phyloP scores from a whole-genome alignment of 345 rosid species.

The Odontarrhena argentea region DNA sequence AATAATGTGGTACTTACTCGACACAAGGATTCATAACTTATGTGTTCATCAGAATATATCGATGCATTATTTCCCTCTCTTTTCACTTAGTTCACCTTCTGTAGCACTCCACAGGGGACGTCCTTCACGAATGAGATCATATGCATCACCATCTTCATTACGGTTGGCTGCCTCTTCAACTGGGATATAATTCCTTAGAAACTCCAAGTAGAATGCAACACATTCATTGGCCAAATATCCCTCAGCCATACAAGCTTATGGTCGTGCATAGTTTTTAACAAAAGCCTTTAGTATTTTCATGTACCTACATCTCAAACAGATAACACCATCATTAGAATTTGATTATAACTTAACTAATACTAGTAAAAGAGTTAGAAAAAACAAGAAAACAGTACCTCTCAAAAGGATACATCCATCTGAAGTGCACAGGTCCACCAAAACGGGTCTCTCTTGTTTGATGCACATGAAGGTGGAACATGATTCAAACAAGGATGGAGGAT shows the following conservation, averaged over 20 bases:
- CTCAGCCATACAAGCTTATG: too few relatives aligned
- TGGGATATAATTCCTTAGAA: background rate
- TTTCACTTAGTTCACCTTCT: background rate
- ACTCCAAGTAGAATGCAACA: background rate
- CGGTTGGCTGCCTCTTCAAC: background rate
- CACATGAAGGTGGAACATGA: background rate
- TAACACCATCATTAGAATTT: too few relatives aligned
- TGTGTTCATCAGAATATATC: background rate
- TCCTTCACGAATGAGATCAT: background rate
- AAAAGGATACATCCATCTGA: constrained; percentile 4
- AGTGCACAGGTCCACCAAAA: background rate
- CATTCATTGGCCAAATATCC: background rate
- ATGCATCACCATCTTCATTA: background rate
- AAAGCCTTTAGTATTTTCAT: background rate
- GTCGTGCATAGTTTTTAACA: background rate
- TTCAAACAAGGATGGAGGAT: background rate
- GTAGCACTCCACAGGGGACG: background rate
- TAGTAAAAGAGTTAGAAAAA: too few relatives aligned
- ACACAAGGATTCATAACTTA: background rate
- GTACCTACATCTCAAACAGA: background rate
- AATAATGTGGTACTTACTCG: background rate
- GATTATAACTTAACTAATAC: too few relatives aligned
- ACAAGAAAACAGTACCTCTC: background rate
- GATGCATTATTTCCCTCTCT: background rate
- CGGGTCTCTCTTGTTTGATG: background rate